Evolutionary conservation across 345 rosid species (phyloP).

Genomic region (Brassica cretica): DNA sequence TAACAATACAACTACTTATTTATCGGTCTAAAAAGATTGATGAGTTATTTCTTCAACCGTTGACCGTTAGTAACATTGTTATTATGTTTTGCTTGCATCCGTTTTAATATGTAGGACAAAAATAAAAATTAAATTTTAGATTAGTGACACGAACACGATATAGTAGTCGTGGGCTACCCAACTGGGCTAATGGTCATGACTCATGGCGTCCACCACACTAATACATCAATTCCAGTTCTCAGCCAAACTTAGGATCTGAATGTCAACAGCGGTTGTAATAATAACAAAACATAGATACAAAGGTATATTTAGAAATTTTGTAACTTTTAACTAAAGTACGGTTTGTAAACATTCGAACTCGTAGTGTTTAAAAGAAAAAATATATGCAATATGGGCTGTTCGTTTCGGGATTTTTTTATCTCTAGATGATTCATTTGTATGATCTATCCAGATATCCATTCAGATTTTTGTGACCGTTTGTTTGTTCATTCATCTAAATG

Average conservation of each 20-base stretch:
- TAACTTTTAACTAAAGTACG: no score
- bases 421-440: no score
- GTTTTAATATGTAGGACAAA: neutral
- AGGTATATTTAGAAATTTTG: no score
- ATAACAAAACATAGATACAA: no score
- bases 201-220: neutral
- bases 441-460: no score
- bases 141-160: constrained; percentile 22
- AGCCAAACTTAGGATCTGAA: neutral
- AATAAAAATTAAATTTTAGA: neutral
- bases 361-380: no score
- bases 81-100: neutral
- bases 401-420: no score
- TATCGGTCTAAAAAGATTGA: neutral
- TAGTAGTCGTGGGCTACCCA: constrained; percentile 20
- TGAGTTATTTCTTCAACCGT: neutral
- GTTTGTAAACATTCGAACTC: no score
- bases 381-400: no score
- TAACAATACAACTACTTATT: neutral
- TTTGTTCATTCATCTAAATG: no score
- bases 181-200: constrained; percentile 13
- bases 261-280: no score
- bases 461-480: no score
- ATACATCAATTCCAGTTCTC: constrained; percentile 7
- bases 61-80: neutral